A percentile compares a stretch with the other conserved stretches of the same genome.
phyloP scores from a whole-genome alignment of 805 yeast genomes.

The Saccharomycopsis microspora region DNA sequence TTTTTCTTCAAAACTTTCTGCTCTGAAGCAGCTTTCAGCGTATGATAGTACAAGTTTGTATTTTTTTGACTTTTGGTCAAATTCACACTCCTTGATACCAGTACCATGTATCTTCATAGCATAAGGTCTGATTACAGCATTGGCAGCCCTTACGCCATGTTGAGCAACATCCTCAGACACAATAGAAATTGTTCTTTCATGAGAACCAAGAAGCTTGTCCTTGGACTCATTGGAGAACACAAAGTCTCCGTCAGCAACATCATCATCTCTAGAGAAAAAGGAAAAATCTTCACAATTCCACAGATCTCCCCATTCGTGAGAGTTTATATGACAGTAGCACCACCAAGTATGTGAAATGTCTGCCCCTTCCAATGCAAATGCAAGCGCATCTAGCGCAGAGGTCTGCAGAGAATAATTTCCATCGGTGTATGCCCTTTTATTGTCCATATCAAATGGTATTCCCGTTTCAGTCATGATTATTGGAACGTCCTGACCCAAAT shows the following conservation, averaged over 20 bases:
- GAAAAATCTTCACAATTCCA: conserved; percentile 96
- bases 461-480: conserved; percentile 89
- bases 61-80: conserved; percentile 37
- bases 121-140: conserved; percentile 70
- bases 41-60: conserved; percentile 37
- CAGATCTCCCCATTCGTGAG: conserved; percentile 78
- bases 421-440: conserved; percentile 51
- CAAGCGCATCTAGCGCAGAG: conserved; percentile 72
- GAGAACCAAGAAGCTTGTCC: not conserved
- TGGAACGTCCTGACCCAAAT: conserved; percentile 57
- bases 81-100: conserved; percentile 36
- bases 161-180: not conserved
- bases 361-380: conserved; percentile 66
- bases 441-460: conserved; percentile 93
- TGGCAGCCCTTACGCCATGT: conserved; percentile 64
- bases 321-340: conserved; percentile 68
- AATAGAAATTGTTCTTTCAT: not conserved
- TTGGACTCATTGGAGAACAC: not conserved
- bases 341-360: conserved; percentile 70
- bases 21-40: conserved; percentile 20
- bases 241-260: not conserved
- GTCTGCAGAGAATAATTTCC: conserved; percentile 70
- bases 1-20: not conserved
- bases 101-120: conserved; percentile 55
- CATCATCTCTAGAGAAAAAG: conserved; percentile 64